Base-by-base conservation (phyloP, 306 rosid species). In the Castanea mollissima region DNA sequence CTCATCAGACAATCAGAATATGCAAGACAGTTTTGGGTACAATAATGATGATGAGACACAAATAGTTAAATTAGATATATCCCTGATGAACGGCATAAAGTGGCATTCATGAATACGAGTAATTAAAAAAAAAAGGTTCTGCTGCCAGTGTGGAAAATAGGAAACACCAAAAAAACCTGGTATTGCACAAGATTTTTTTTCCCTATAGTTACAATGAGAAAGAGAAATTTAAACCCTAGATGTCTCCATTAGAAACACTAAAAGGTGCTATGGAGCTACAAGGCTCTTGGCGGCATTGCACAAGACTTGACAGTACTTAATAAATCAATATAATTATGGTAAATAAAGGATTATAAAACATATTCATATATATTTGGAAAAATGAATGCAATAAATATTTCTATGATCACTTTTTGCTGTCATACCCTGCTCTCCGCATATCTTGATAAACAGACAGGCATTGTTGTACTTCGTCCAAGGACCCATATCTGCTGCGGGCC, bases 371-470 rank as follows among this genome's bases (percentile, higher is more conserved):
- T 16, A 63, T 54, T 55, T 51, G 71, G 21, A 29, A 76, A 84
- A 76, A 73, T 73, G 57, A 70, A 25, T 70, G 34, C 73, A 60
- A 31, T 73, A 58, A 76, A 71, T 65, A 41, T 15, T 46, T 23
- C 27, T 16, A 21, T 7, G 67, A 60, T 18, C 23, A 27, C 65
- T 60, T 20, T 27, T 32, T 15, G 75, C 49, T 52, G 74, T 62
- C 85, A 85, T 89, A 95, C 99, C 99, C 98, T 23, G 99, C 93
- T 81, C 87, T 95, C 65, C 94, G 87, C 99, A 95, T 91, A 64
- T 95, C 98, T 86, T 88, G 98, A 65, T 95, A 95, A 84, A 92
- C 83, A 77, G 92, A 82, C 76, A 95, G 75, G 83, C 98, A 91
- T 80, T 91, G 97, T 79, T 91, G 97, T 63, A 95, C 93, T 88